phyloP scores from a whole-genome alignment of 2,329 filamentous ascomycete genomes.

The Xylogone sp. region DNA sequence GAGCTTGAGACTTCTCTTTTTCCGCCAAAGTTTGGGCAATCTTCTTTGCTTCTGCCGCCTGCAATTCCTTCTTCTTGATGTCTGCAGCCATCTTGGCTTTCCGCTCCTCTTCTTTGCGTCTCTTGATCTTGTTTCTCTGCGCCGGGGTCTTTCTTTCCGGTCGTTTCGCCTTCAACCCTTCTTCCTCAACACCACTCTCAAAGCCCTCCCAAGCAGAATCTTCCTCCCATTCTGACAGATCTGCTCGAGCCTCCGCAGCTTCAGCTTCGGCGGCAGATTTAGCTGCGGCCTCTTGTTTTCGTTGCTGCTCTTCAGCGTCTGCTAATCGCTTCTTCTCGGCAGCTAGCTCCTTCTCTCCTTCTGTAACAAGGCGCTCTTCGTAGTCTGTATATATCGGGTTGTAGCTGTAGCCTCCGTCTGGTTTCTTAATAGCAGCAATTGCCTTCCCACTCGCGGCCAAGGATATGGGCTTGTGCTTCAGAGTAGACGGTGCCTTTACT shows the following conservation, averaged over 20 bases:
- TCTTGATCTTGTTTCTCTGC: slow-evolving; percentile 83
- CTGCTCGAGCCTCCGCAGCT: slow-evolving; percentile 63
- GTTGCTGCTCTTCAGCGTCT: slow-evolving; percentile 61
- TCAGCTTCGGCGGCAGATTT: slow-evolving; percentile 71
- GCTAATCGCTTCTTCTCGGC: slow-evolving; percentile 71
- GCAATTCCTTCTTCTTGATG: slow-evolving; percentile 68
- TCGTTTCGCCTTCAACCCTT: slow-evolving; percentile 63
- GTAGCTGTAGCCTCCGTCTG: slow-evolving; percentile 82
- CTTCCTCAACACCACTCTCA: slow-evolving; percentile 75
- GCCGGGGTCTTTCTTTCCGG: slow-evolving; percentile 80
- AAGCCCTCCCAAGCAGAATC: slow-evolving; percentile 90
- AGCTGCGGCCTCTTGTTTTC: slow-evolving; percentile 64
- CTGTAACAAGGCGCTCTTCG: slow-evolving; percentile 67
- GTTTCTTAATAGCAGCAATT: slow-evolving; percentile 74
- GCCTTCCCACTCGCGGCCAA: slow-evolving; percentile 78
- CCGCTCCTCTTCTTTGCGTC: slow-evolving; percentile 83
- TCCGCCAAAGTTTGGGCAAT: slow-evolving; percentile 62
- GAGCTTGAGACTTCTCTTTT: slow-evolving; percentile 47
- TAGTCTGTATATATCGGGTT: slow-evolving; percentile 89
- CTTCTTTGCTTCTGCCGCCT: slow-evolving; percentile 68
- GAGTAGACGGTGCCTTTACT: slow-evolving; percentile 68
- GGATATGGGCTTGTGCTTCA: slow-evolving; percentile 75
- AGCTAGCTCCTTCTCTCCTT: slow-evolving; percentile 75
- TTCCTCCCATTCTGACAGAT: slow-evolving; percentile 71
- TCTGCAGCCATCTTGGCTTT: slow-evolving; percentile 71